These are phyloP conservation scores for Plasmopara muralis DNA, from an alignment of 352 stramenopile species.

Conservation along the genomic window DNA sequence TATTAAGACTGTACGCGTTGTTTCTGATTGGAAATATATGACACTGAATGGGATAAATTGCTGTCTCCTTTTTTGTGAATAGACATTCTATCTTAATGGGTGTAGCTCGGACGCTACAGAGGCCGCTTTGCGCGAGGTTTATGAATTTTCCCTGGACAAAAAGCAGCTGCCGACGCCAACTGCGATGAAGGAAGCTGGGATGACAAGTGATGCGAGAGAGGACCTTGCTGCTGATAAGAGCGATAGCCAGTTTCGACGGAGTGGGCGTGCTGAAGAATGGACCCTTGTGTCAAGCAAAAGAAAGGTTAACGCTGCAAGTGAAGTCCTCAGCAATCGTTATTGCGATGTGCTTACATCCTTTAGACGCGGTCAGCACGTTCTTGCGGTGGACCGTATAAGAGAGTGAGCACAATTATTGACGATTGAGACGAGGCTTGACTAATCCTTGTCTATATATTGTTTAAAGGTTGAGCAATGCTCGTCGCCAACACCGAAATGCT, in stretches of 20 bases:
- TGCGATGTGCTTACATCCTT: slow-evolving; percentile 52
- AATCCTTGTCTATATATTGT: background rate
- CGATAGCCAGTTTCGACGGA: slow-evolving; percentile 1
- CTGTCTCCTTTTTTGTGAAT: slow-evolving; percentile 8
- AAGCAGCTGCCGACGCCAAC: slow-evolving; percentile 7
- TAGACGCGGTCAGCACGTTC: slow-evolving; percentile 40
- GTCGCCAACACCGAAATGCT: slow-evolving; percentile 44
- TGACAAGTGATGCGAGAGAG: slow-evolving; percentile 16
- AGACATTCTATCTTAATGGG: slow-evolving; percentile 67
- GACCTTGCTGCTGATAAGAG: slow-evolving; percentile 9
- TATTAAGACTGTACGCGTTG: slow-evolving; percentile 41
- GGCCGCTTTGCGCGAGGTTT: slow-evolving; percentile 55
- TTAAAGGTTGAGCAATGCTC: slow-evolving; percentile 39
- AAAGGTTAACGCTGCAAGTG: slow-evolving; percentile 46
- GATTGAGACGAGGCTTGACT: background rate
- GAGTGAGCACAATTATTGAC: slow-evolving; percentile 28
- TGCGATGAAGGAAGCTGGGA: slow-evolving; percentile 22
- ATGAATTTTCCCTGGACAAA: slow-evolving; percentile 35
- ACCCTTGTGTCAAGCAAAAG: slow-evolving; percentile 45
- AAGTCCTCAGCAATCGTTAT: slow-evolving; percentile 55
- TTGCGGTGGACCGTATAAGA: slow-evolving; percentile 46
- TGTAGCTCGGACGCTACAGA: slow-evolving; percentile 61
- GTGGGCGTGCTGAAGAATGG: slow-evolving; percentile 19
- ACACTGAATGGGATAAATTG: slow-evolving; percentile 3
- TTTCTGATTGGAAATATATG: background rate